Conservation (phyloP, 208 protist genomes). For the Trypanosoma caninum region DNA sequence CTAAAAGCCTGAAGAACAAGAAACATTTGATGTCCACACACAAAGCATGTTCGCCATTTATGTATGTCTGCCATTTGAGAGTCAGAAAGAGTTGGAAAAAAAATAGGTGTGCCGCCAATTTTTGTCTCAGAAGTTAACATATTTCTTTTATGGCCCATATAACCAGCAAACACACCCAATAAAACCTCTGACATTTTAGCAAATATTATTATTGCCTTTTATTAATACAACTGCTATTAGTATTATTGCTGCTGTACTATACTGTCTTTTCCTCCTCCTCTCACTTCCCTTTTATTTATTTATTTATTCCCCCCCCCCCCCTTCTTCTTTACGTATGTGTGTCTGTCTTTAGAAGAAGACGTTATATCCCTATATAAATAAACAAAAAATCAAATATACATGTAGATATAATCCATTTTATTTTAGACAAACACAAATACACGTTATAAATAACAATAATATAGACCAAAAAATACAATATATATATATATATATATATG, state of each 20-base stretch:
- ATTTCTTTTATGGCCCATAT: conserved; percentile 53
- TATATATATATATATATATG: background rate
- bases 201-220: background rate
- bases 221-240: conserved; percentile 23
- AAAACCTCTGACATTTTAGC: conserved; percentile 26
- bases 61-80: conserved; percentile 28
- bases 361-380: no score
- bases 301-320: no score
- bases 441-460: conserved; percentile 9
- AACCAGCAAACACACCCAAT: conserved; percentile 76
- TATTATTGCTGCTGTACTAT: no score
- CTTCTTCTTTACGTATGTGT: no score
- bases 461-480: background rate
- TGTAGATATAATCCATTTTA: background rate
- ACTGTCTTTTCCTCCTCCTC: no score
- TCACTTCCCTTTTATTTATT: no score
- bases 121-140: conserved; percentile 70
- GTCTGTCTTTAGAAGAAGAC: no score
- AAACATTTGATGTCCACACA: conserved; percentile 67
- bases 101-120: conserved; percentile 59
- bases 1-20: conserved; percentile 77
- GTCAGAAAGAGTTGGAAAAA: conserved; percentile 43
- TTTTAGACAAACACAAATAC: background rate
- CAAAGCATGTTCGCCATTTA: conserved; percentile 63
- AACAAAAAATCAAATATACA: no score